A percentile compares a stretch with the other conserved stretches of the same genome.
phyloP scores from a whole-genome alignment of 768 basidiomycete species.

The Hygrophoropsis aurantiaca region DNA sequence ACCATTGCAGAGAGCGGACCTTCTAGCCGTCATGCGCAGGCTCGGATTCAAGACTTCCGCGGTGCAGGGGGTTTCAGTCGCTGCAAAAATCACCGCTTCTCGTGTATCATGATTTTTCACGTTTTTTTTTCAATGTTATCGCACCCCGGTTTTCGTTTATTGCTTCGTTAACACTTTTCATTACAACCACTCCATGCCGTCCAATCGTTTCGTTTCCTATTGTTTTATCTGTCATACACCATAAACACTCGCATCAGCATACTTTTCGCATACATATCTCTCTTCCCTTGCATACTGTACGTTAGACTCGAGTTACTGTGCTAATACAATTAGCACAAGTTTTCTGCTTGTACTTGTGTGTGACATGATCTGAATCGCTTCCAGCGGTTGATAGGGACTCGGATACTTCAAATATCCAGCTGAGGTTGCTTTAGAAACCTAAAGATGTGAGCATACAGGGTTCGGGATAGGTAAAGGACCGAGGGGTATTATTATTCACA shows the following conservation, averaged over 20 bases:
- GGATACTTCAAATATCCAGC: too few relatives aligned
- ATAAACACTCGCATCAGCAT: slow-evolving; percentile 30
- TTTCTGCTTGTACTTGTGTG: slow-evolving; percentile 12
- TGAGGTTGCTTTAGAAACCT: too few relatives aligned
- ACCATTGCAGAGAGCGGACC: slow-evolving; percentile 85
- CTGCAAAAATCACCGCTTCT: slow-evolving; percentile 52
- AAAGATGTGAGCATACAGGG: too few relatives aligned
- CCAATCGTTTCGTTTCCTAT: slow-evolving; percentile 32
- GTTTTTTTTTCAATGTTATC: slow-evolving; percentile 21
- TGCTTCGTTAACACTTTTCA: slow-evolving; percentile 29
- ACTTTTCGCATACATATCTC: slow-evolving; percentile 12
- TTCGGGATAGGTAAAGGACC: too few relatives aligned
- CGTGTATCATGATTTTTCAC: slow-evolving; percentile 24
- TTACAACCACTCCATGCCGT: slow-evolving; percentile 24
- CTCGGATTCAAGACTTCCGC: slow-evolving; percentile 90
- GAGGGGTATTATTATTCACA: too few relatives aligned
- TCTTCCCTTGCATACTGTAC: slow-evolving; percentile 45
- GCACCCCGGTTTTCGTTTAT: slow-evolving; percentile 24
- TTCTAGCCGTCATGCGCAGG: slow-evolving; percentile 78
- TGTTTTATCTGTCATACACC: slow-evolving; percentile 19
- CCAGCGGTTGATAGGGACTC: too few relatives aligned
- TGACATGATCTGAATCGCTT: too few relatives aligned
- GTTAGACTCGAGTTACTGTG: slow-evolving; percentile 34
- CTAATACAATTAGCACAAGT: slow-evolving; percentile 7
- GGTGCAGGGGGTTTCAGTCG: slow-evolving; percentile 52